Conservation (phyloP, 1,284 basidiomycete species). For the Laetiporus sulphureus region DNA sequence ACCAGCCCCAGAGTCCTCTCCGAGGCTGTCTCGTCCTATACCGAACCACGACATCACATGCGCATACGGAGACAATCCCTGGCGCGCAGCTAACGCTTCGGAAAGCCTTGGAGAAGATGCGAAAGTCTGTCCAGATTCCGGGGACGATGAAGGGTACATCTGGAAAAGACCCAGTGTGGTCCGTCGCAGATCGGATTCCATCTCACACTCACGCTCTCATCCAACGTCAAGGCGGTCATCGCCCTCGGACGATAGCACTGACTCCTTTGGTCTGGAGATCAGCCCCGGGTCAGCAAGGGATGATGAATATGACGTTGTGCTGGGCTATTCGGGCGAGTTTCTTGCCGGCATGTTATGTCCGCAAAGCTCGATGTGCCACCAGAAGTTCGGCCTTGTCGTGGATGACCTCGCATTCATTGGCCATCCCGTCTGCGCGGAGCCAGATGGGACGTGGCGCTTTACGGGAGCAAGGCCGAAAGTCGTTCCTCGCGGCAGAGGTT, state of each 20-base stretch:
- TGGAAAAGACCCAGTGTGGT: slow-evolving; percentile 26
- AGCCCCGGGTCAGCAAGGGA: slow-evolving; percentile 6
- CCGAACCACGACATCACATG: slow-evolving; percentile 40
- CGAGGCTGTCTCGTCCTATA: slow-evolving; percentile 56
- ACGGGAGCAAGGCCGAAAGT: slow-evolving; percentile 48
- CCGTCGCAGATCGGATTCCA: slow-evolving; percentile 23
- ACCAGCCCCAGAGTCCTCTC: slow-evolving; percentile 46
- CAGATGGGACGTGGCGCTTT: slow-evolving; percentile 71
- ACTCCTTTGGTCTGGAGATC: slow-evolving; percentile 11
- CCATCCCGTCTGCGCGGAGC: slow-evolving; percentile 82
- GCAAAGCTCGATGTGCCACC: slow-evolving; percentile 77
- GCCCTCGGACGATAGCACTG: slow-evolving; percentile 21
- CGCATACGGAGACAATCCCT: slow-evolving; percentile 60
- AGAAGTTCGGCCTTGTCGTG: slow-evolving; percentile 89
- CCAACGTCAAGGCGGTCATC: slow-evolving; percentile 26
- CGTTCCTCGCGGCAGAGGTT: slow-evolving; percentile 46
- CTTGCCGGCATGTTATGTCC: slow-evolving; percentile 82
- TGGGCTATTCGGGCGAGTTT: slow-evolving; percentile 80
- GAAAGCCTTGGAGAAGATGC: slow-evolving; percentile 16
- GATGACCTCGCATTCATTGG: slow-evolving; percentile 95
- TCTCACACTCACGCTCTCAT: slow-evolving; percentile 21
- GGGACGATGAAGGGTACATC: slow-evolving; percentile 17
- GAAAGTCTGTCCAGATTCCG: slow-evolving; percentile 5
- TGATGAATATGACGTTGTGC: slow-evolving; percentile 56
- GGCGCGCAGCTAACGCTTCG: slow-evolving; percentile 49